Percentiles rank a stretch among this genome's conserved stretches.
phyloP scores from a whole-genome alignment of 2,329 filamentous ascomycete species.

The Emmonsiellopsis sp. region DNA sequence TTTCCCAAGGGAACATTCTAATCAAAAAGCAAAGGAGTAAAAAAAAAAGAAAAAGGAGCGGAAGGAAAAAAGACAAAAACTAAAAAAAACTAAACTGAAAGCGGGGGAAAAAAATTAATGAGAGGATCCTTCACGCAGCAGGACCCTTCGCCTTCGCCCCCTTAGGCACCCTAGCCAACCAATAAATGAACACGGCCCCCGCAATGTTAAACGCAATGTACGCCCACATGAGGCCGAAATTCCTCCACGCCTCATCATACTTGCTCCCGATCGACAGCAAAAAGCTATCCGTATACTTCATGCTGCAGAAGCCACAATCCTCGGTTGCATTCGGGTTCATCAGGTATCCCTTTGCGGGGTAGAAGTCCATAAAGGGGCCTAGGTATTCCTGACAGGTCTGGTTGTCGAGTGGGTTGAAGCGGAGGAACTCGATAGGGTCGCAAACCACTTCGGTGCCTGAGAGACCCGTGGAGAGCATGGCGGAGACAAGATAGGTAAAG shows the following conservation, averaged over 20 bases:
- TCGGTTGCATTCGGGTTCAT: conserved; percentile 35
- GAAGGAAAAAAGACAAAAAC: neutral
- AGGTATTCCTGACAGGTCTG: conserved; percentile 53
- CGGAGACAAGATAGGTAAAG: conserved; percentile 51
- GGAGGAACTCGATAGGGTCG: conserved; percentile 24
- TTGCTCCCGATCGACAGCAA: conserved; percentile 32
- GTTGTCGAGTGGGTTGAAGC: conserved; percentile 43
- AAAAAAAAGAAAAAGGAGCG: neutral
- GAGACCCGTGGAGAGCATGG: conserved; percentile 28
- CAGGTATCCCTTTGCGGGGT: conserved; percentile 31
- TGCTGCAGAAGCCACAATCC: conserved; percentile 43
- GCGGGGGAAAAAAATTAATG: neutral
- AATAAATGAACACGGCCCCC: conserved; percentile 53
- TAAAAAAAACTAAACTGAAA: too few species aligned
- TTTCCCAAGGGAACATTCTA: neutral
- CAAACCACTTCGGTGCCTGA: conserved; percentile 22
- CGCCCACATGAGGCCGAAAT: conserved; percentile 61
- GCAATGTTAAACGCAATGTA: conserved; percentile 57
- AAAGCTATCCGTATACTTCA: conserved; percentile 41
- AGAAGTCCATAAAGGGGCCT: conserved; percentile 25
- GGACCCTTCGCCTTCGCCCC: conserved; percentile 4
- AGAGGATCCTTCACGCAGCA: neutral
- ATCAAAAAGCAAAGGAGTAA: neutral
- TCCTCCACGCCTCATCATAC: conserved; percentile 50
- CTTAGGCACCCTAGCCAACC: conserved; percentile 48